phyloP scores from a whole-genome alignment of 1,284 basidiomycete species.

The Pulveroboletus sp. region DNA sequence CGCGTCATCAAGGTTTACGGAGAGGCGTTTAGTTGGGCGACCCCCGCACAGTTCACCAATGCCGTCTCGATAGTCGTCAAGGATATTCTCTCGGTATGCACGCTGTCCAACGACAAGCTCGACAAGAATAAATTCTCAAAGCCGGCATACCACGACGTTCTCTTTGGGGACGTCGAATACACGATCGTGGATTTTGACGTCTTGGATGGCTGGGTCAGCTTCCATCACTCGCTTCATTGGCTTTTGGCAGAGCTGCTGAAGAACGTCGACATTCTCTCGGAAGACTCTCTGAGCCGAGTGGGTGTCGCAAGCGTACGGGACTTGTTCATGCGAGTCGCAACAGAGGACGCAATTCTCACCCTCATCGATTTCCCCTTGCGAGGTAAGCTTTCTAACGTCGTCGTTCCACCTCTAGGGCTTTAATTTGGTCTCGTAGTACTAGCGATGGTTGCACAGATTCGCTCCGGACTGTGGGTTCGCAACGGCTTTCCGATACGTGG shows the following conservation, averaged over 20 bases:
- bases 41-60: slow-evolving; percentile 58
- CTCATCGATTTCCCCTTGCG: slow-evolving; percentile 85
- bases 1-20: slow-evolving; percentile 88
- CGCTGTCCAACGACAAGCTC: slow-evolving; percentile 60
- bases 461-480: slow-evolving; percentile 95
- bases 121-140: slow-evolving; percentile 65
- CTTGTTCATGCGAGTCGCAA: slow-evolving; percentile 58
- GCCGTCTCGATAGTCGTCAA: slow-evolving; percentile 73
- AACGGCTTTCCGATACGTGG: slow-evolving; percentile 96
- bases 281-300: slow-evolving; percentile 51
- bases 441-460: slow-evolving; percentile 91
- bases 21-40: slow-evolving; percentile 69
- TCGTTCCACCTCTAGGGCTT: background rate
- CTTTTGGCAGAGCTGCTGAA: slow-evolving; percentile 90
- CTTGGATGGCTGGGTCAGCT: slow-evolving; percentile 82
- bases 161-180: slow-evolving; percentile 63
- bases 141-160: slow-evolving; percentile 62
- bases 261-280: slow-evolving; percentile 66
- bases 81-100: slow-evolving; percentile 75
- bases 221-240: slow-evolving; percentile 95
- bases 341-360: slow-evolving; percentile 64
- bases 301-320: slow-evolving; percentile 61
- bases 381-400: slow-evolving; percentile 50
- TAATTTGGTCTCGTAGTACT: slow-evolving; percentile 55
- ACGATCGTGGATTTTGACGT: slow-evolving; percentile 77